Base-by-base conservation (phyloP, 2,329 filamentous ascomycete species). In the Xylariaceae sp. region DNA sequence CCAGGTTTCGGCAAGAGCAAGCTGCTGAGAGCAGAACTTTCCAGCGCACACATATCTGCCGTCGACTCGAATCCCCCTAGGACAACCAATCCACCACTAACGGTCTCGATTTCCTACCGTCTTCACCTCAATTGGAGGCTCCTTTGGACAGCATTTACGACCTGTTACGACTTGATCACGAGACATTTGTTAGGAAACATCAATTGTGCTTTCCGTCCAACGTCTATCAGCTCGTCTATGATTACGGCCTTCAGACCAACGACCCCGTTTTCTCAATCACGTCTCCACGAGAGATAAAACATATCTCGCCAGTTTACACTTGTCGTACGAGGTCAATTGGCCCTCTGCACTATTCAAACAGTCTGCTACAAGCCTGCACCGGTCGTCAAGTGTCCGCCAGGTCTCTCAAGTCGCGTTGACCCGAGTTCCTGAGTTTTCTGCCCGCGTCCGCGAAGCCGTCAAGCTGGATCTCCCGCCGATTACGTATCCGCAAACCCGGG, bases 381-480 rank as follows among this genome's bases (percentile, higher is more conserved):
- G 47, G 45, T 51, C 45, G 43, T 49, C 18, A 14, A 27, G 11
- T 38, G 9, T 19, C 11, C 15, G 39, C 44, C 22, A 27, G 22
- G 22, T 44, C 48, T 38, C 42, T 57, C 42, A 54, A 54, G 54
- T 53, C 53, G 45, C 53, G 9, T 42, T 48, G 27, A 46, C 51
- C 53, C 57, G 44, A 49, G 47, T 52, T 47, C 53, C 19, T n/a
- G 32, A 19, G 39, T 49, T 57, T 54, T 52, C 53, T 47, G 55
- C 51, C 48, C 52, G 58, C 60, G 65, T 63, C 63, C 62, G 50
- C 54, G 75, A 82, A 74, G 86, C 83, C 88, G 89, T 82, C 86
- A 94, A 91, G 79, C 89, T 95, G 89, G 89, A 91, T 88, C 84
- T 91, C 72, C 87, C 89, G 75, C 88, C 88, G 75, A 87, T 90